These are phyloP conservation scores for Phyllosticta ampelicida DNA, from an alignment of 2,329 filamentous ascomycete genomes.

Conservation along the genomic window DNA sequence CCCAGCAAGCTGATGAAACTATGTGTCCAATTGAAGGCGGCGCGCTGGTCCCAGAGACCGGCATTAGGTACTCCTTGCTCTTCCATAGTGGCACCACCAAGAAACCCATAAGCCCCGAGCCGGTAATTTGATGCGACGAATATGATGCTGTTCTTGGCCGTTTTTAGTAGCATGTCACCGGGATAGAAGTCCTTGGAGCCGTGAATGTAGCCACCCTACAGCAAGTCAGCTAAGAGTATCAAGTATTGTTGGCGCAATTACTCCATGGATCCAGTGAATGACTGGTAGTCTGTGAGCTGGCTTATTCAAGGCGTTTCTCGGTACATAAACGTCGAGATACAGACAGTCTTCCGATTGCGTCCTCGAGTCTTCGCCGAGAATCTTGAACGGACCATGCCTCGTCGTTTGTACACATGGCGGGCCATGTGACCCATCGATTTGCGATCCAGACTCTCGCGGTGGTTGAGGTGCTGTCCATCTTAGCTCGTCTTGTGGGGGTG, in stretches of 20 bases:
- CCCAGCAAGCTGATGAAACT: conserved; percentile 36
- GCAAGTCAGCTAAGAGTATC: background rate
- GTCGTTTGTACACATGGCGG: background rate
- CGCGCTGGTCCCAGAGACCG: conserved; percentile 30
- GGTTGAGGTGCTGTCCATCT: background rate
- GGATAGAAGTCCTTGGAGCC: conserved; percentile 35
- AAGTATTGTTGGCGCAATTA: background rate
- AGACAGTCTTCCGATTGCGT: background rate
- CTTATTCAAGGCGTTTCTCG: background rate
- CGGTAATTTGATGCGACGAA: conserved; percentile 41
- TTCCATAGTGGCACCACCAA: conserved; percentile 37
- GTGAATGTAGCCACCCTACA: conserved; percentile 24
- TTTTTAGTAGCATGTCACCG: conserved; percentile 26
- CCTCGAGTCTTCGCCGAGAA: background rate
- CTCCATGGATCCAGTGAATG: background rate
- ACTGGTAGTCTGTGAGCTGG: background rate
- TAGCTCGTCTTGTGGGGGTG: background rate
- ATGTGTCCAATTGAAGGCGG: conserved; percentile 40
- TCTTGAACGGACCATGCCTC: background rate
- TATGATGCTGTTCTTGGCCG: conserved; percentile 33
- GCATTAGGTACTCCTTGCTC: conserved; percentile 34
- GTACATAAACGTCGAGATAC: background rate
- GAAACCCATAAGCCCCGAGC: conserved; percentile 33
- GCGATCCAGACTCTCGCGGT: background rate
- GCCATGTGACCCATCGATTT: background rate